Percentiles rank a stretch among this genome's conserved stretches.
Conservation (phyloP, 2,329 filamentous ascomycete genomes). For the Tolypocladium album region DNA sequence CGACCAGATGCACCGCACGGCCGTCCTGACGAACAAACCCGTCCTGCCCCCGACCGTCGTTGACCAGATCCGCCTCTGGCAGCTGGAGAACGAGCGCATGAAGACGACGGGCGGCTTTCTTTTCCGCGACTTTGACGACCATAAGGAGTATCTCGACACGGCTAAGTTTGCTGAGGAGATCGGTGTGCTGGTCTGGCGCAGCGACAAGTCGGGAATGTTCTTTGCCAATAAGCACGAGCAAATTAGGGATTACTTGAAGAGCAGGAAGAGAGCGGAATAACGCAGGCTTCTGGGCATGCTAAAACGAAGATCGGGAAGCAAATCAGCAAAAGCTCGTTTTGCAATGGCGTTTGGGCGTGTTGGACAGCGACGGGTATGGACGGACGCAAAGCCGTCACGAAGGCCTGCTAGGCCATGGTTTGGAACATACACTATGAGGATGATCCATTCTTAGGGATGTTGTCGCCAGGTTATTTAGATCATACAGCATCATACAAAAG, state of each 20-base stretch:
- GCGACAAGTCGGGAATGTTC: conserved; percentile 69
- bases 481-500: not conserved
- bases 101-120: conserved; percentile 73
- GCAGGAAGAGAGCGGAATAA: conserved; percentile 41
- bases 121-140: conserved; percentile 75
- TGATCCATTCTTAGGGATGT: not conserved
- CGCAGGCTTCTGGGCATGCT: not conserved
- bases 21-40: conserved; percentile 47
- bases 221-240: conserved; percentile 90
- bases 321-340: not conserved
- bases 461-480: not conserved
- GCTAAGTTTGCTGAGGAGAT: conserved; percentile 78
- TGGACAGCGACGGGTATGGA: not conserved
- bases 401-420: not conserved
- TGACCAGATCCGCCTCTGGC: conserved; percentile 95
- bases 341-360: conserved; percentile 5
- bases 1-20: conserved; percentile 74
- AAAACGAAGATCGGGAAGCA: not conserved
- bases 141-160: conserved; percentile 59
- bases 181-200: conserved; percentile 82
- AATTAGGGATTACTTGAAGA: conserved; percentile 69
- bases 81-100: conserved; percentile 93
- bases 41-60: conserved; percentile 90
- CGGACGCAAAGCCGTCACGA: not conserved
- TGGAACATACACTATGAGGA: not conserved